A percentile compares a stretch with the other conserved stretches of the same genome.
Evolutionary conservation across 108 stramenopile species (phyloP).

Genomic region (Aurantiochytrium sp.): DNA sequence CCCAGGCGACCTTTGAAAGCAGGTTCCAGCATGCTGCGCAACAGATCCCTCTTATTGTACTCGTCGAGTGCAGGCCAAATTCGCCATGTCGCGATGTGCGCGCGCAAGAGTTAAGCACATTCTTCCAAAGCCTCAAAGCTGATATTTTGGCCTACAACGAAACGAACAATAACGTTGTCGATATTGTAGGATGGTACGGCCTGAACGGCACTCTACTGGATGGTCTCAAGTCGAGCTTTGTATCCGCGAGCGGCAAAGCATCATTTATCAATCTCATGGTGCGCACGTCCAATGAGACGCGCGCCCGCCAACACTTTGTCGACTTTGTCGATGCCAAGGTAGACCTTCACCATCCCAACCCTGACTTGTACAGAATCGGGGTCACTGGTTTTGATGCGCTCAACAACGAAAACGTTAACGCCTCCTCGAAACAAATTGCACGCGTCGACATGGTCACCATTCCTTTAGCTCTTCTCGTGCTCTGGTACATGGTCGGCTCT

Average conservation of each 20-base stretch:
- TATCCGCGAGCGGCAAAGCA: not conserved
- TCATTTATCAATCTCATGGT: not conserved
- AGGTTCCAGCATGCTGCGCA: not conserved
- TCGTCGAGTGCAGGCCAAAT: not conserved
- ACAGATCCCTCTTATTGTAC: not conserved
- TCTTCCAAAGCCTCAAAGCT: not conserved
- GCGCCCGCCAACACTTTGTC: not conserved
- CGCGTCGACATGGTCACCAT: constrained; percentile 13
- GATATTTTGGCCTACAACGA: not conserved
- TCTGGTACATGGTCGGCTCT: not conserved
- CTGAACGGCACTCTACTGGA: not conserved
- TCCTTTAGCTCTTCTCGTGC: not conserved
- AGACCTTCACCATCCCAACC: not conserved
- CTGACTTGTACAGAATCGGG: not conserved
- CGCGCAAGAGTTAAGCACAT: not conserved
- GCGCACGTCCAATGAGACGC: not conserved
- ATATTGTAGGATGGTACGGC: not conserved
- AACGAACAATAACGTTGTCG: not conserved
- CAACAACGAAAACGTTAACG: not conserved
- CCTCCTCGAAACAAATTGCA: not conserved
- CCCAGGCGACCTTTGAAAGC: not conserved
- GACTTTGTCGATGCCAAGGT: not conserved
- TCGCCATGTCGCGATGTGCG: not conserved
- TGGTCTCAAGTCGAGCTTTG: not conserved
- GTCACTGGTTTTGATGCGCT: constrained; percentile 9